A percentile compares a stretch with the other conserved stretches of the same genome.
Conservation (phyloP, 768 basidiomycete species). For the Suillus brevipes region DNA sequence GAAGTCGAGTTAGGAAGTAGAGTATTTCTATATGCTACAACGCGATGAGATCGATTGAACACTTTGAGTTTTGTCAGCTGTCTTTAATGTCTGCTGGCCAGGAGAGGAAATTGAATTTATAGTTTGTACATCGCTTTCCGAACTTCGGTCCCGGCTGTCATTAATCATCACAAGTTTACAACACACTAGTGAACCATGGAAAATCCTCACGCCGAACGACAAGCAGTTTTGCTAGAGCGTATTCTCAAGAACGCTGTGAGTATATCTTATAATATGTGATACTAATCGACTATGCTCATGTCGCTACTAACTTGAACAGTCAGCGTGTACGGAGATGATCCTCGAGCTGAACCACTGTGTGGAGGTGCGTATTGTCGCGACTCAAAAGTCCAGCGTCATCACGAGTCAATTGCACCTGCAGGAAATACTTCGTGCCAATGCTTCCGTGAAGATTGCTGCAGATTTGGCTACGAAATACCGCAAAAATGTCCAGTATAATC, state of each 20-base stretch:
- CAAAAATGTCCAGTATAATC: constrained; percentile 90
- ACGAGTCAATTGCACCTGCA: constrained; percentile 27
- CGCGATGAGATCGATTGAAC: not conserved
- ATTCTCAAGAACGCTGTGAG: constrained; percentile 88
- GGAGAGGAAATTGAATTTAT: not conserved
- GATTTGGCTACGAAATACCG: constrained; percentile 85
- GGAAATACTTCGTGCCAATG: constrained; percentile 81
- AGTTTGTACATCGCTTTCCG: no score
- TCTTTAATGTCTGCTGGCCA: not conserved
- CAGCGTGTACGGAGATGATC: constrained; percentile 91
- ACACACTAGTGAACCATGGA: constrained; percentile 58
- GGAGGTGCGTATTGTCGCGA: constrained; percentile 52
- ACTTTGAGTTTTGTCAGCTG: not conserved
- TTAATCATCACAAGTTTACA: constrained; percentile 2
- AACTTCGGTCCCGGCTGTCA: not conserved
- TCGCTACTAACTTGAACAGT: constrained; percentile 42
- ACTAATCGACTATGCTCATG: not conserved
- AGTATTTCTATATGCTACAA: not conserved
- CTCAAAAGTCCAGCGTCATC: not conserved
- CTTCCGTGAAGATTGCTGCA: constrained; percentile 75
- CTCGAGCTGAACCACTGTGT: constrained; percentile 86
- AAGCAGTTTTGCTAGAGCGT: constrained; percentile 86
- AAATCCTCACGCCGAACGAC: constrained; percentile 92
- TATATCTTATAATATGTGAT: constrained; percentile 11
- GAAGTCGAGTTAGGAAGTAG: not conserved